phyloP scores from a whole-genome alignment of 305 asterid species.

The Coffea humblotiana region DNA sequence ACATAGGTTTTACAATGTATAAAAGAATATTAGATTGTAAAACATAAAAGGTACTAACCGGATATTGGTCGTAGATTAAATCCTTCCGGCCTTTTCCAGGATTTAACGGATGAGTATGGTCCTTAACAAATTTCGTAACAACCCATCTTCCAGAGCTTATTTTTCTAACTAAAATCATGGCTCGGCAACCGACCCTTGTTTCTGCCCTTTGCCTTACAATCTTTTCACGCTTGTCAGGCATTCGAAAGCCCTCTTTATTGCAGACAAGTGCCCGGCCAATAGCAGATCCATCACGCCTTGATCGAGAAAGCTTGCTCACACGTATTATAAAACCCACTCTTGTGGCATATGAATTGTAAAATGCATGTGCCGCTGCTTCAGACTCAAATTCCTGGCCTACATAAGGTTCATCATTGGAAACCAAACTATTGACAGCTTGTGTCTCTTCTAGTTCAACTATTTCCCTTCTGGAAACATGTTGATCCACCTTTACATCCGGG shows the following conservation, averaged over 20 bases:
- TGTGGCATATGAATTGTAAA: constrained; percentile 81
- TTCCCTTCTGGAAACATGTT: constrained; percentile 62
- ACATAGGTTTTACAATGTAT: too few species aligned
- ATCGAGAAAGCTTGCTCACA: constrained; percentile 96
- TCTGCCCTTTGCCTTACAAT: constrained; percentile 88
- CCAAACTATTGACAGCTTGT: constrained; percentile 49
- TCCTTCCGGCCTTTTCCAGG: constrained; percentile 92
- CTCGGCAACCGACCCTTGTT: constrained; percentile 98
- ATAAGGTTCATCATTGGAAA: constrained; percentile 62
- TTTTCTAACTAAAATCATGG: constrained; percentile 92
- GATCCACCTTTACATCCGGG: constrained; percentile 61
- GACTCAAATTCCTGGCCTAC: constrained; percentile 92
- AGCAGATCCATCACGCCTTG: constrained; percentile 96
- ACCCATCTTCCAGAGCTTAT: constrained; percentile 78
- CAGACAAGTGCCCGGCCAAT: constrained; percentile 97
- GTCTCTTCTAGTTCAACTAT: constrained; percentile 54
- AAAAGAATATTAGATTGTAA: too few species aligned
- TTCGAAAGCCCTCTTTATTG: constrained; percentile 95
- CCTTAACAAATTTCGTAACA: constrained; percentile 83
- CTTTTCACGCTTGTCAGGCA: constrained; percentile 90
- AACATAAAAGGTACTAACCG: constrained; percentile 35
- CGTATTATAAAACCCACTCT: constrained; percentile 83
- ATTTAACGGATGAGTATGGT: constrained; percentile 79
- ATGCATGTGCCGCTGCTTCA: constrained; percentile 92
- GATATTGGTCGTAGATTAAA: constrained; percentile 80